These are phyloP conservation scores for Xylariomycetidae sp. DNA, from an alignment of 2,329 filamentous ascomycete species.

Conservation along the genomic window DNA sequence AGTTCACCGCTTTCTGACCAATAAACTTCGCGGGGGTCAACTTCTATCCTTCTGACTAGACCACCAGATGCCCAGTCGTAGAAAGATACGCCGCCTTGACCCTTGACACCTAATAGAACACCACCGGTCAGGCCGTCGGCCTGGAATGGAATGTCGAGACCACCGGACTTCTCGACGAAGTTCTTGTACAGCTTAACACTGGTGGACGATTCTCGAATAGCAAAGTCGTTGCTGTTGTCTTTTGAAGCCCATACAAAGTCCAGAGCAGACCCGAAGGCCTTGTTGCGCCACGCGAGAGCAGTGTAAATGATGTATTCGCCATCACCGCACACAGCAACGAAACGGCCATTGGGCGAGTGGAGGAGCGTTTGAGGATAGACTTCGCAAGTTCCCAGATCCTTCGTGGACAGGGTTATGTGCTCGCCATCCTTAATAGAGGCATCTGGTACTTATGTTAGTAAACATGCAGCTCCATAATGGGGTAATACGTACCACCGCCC, in stretches of 20 bases:
- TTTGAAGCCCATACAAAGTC: constrained; percentile 98
- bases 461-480: constrained; percentile 2
- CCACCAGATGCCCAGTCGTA: constrained; percentile 93
- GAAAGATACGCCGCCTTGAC: constrained; percentile 89
- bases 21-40: constrained; percentile 71
- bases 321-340: constrained; percentile 78
- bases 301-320: constrained; percentile 99
- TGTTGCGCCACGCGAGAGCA: constrained; percentile 92
- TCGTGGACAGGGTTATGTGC: constrained; percentile 79
- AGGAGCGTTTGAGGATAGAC: constrained; percentile 92
- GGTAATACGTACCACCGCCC: constrained; percentile 55
- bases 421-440: constrained; percentile 80
- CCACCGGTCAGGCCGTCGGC: constrained; percentile 88
- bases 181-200: constrained; percentile 98
- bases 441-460: constrained; percentile 47
- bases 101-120: constrained; percentile 87
- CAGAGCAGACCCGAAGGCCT: constrained; percentile 89
- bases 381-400: constrained; percentile 94
- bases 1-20: constrained; percentile 97
- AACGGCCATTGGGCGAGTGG: constrained; percentile 93
- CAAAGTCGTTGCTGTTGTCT: constrained; percentile 97
- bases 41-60: constrained; percentile 87
- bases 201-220: constrained; percentile 88
- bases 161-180: constrained; percentile 85
- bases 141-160: constrained; percentile 90